Percentiles rank a stretch among this genome's conserved stretches.
These are phyloP conservation scores for Penicillium capsulatum DNA, from an alignment of 2,329 filamentous ascomycete genomes.

Conservation along the genomic window DNA sequence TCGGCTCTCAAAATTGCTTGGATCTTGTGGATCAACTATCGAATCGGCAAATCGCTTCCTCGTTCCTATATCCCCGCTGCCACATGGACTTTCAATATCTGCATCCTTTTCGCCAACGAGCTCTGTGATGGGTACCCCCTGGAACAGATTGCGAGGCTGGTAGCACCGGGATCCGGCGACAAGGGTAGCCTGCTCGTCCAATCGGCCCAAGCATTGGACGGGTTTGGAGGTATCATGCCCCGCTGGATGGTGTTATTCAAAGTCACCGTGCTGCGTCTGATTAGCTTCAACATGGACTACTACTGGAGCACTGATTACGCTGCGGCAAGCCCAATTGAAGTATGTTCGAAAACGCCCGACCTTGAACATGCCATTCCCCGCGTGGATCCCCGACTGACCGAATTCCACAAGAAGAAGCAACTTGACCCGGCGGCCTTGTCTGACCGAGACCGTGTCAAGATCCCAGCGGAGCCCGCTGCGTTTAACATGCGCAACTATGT, in stretches of 20 bases:
- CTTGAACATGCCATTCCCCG: not conserved
- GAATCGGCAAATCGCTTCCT: constrained; percentile 68
- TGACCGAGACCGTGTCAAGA: constrained; percentile 78
- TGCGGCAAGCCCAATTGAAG: constrained; percentile 69
- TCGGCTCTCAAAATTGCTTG: constrained; percentile 76
- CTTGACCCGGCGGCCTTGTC: constrained; percentile 81
- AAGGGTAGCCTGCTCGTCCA: constrained; percentile 48
- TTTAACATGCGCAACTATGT: constrained; percentile 82
- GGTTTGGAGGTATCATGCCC: constrained; percentile 74
- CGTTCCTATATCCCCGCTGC: constrained; percentile 64
- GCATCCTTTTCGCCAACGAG: constrained; percentile 84
- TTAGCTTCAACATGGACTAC: constrained; percentile 96
- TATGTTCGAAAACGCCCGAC: constrained; percentile 45
- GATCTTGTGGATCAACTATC: constrained; percentile 79
- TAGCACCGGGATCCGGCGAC: constrained; percentile 30
- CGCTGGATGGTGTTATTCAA: constrained; percentile 99
- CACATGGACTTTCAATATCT: constrained; percentile 89
- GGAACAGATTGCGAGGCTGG: constrained; percentile 56
- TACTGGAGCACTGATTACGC: constrained; percentile 78
- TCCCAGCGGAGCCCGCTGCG: constrained; percentile 66
- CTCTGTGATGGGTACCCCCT: constrained; percentile 73
- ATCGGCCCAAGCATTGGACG: constrained; percentile 71
- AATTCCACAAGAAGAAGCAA: constrained; percentile 87
- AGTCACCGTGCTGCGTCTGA: constrained; percentile 82
- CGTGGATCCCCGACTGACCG: constrained; percentile 18